Base-by-base conservation (phyloP, 495 filamentous ascomycete genomes). In the Aspergillus asperescens region DNA sequence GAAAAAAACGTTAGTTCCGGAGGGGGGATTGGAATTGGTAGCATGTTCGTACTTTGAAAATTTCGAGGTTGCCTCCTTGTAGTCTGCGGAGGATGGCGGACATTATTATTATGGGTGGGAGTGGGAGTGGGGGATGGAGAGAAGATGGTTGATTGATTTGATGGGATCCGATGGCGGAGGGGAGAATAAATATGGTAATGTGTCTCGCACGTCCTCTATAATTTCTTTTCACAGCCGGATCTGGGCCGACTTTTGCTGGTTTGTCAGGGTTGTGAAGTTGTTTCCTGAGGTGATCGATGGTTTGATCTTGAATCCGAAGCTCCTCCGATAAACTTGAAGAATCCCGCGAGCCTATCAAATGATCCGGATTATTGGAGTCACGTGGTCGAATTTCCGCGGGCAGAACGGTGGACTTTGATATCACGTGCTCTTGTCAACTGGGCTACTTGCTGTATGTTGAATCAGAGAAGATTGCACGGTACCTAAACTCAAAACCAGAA, bases 1-100 rank as follows among this genome's bases (percentile, higher is more conserved):
- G 20, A 29, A 15, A 34, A 44, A 9, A 20, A 20, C 3, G 16
- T 10, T 31, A 43, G 38, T 12, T 25, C 9, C n/a, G n/a, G n/a
- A 20, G 24, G 29, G n/a, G 15, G 41, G 41, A 43, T 12, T 20
- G 18, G 23, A 19, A 27, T 20, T 41, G 23, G 19, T 16, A 35
- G 34, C 10, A 42, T 23, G 50, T 5, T 40, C 67, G 57, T 77
- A 95, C 93, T 72, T 96, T 98, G 77, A 95, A 88, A 58, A 98
- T 81, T 77, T 98, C 93, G 42, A 98, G 83, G 70, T 96, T 96
- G 24, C 90, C 80, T 45, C 92, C 90, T 86, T 66, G 67, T 69
- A 78, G 60, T 61, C 62, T 68, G 61, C 69, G 71, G 49, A 75
- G 61, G 48, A 74, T 57, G 51, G 57, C 59, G 15, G 72, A 69